Evolutionary conservation across 2,329 filamentous ascomycete genomes (phyloP).

Genomic region (Sporothrix schenckii): DNA sequence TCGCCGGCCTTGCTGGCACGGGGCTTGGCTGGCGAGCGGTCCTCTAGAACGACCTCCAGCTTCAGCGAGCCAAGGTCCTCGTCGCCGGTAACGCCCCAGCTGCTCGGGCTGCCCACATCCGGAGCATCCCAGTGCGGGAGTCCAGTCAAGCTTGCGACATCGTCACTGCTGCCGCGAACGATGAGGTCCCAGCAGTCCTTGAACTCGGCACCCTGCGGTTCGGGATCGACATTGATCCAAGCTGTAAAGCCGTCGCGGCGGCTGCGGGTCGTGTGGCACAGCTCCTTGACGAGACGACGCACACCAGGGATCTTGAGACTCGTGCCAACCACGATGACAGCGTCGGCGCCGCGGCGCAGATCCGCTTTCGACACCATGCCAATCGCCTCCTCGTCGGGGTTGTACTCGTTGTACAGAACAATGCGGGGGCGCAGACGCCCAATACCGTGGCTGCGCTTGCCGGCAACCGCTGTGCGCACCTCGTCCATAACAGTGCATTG

Average conservation of each 20-base stretch:
- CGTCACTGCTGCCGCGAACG: conserved; percentile 83
- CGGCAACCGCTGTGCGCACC: conserved; percentile 72
- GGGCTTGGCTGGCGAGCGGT: conserved; percentile 36
- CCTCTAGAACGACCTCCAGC: conserved; percentile 50
- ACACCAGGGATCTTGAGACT: conserved; percentile 95
- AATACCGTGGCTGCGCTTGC: conserved; percentile 91
- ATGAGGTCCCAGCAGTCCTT: conserved; percentile 93
- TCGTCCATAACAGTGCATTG: conserved; percentile 74
- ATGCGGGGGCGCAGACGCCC: conserved; percentile 88
- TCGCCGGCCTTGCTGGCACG: conserved; percentile 32
- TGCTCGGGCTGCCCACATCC: conserved; percentile 49
- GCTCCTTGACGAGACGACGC: conserved; percentile 82
- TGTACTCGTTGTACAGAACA: conserved; percentile 96
- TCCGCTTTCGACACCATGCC: conserved; percentile 87
- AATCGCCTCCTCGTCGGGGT: conserved; percentile 95
- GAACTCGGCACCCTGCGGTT: conserved; percentile 79
- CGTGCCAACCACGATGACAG: conserved; percentile 91
- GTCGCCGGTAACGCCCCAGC: conserved; percentile 50
- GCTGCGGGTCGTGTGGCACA: conserved; percentile 83
- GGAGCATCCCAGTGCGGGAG: conserved; percentile 63
- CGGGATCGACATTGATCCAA: conserved; percentile 91
- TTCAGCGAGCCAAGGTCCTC: conserved; percentile 46
- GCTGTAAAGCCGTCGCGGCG: conserved; percentile 83
- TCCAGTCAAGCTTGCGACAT: conserved; percentile 74
- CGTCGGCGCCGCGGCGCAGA: conserved; percentile 81